Conservation (phyloP, 805 yeast genomes). For the Alloascoidea hylecoeti region DNA sequence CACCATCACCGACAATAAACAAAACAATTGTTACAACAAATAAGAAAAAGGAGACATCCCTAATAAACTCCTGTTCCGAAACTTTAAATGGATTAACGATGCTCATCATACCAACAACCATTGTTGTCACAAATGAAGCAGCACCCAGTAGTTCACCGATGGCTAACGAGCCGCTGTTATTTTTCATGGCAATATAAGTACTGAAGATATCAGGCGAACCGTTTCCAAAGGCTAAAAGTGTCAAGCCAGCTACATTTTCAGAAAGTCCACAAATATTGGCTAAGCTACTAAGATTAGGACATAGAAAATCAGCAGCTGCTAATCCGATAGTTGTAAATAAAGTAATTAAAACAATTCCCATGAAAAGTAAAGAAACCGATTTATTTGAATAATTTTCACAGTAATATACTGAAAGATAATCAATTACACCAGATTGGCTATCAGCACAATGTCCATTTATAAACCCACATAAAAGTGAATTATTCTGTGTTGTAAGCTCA, state of each 20-base stretch:
- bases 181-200: conserved; percentile 68
- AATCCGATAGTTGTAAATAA: conserved; percentile 56
- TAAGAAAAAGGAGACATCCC: conserved; percentile 49
- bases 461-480: no score
- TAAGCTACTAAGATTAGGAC: conserved; percentile 63
- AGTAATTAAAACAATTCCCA: conserved; percentile 18
- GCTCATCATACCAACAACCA: conserved; percentile 71
- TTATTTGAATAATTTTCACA: conserved; percentile 8
- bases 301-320: conserved; percentile 69
- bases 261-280: conserved; percentile 49
- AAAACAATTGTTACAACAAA: conserved; percentile 37
- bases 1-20: not conserved
- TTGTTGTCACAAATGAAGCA: conserved; percentile 65
- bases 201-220: conserved; percentile 85
- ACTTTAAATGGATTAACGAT: conserved; percentile 53
- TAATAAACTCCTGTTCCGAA: conserved; percentile 25
- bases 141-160: conserved; percentile 89
- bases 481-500: no score
- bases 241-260: conserved; percentile 73
- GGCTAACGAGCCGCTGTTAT: conserved; percentile 65
- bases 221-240: conserved; percentile 81
- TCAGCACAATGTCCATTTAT: conserved; percentile 19
- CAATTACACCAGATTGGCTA: conserved; percentile 20
- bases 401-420: conserved; percentile 20
- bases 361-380: conserved; percentile 5